Base-by-base conservation (phyloP, 805 yeast genomes). In the Saccharomycopsis sp. region DNA sequence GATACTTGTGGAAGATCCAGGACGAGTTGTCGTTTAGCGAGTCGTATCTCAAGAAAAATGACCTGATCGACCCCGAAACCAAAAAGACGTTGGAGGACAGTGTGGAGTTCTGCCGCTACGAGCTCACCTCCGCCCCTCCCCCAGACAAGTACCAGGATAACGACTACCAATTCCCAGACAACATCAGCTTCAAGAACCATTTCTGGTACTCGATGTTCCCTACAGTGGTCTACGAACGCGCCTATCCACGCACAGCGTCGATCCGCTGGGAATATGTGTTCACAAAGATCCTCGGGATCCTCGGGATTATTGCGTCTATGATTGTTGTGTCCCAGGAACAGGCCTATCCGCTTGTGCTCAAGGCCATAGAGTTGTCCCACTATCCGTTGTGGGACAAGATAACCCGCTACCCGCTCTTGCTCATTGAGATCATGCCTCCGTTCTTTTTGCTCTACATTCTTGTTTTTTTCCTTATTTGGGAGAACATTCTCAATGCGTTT, bases 391-490 rank as follows among this genome's bases (percentile, higher is more conserved):
- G 44, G 9, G 79, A 77, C 40, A 74, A 83, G 59, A 51, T 78
- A 2, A 63, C 65, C 58, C 70, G 67, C 21, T 89, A 81, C 64
- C 84, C 89, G 9, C 71, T 82, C 57, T 73, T 89, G 9, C 65
- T 89, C 34, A 64, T 88, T 24, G 95, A 90, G 65, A 74, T 90
- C 65, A 81, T 89, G 40, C 95, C 96, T 18, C 86, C 91, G 20
- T 89, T 94, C 68, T 73, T 89, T 41, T 69, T 84, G 56, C 80
- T 87, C 70, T 92, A 91, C 68, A 65, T 94, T 55, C 73, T 94
- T 58, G 84, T 82, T 0, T 94, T 91, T 72, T 91, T 88, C 68
- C 74, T 94, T 61, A 94, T 95, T 61, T 95, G 99, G 99, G 98
- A 94, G 66, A 85, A 92, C 3, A 92, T 92, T 54, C 75, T 91